Conservation (phyloP, 164 flowering plant species). For the Nymphaea colorata region DNA sequence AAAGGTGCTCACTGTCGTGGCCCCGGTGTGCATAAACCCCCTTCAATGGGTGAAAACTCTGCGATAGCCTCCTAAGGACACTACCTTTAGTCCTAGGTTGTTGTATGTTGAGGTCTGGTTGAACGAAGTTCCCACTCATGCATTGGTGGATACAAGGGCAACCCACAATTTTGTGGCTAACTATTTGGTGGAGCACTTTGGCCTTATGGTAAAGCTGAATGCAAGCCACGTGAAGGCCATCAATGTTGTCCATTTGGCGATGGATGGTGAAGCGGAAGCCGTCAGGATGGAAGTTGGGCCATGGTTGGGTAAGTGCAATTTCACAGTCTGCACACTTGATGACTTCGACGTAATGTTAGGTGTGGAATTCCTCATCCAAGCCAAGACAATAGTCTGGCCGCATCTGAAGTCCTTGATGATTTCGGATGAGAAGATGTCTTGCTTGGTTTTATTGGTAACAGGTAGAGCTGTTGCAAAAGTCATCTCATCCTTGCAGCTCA, state of each 20-base stretch:
- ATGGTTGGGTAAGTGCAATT: not conserved
- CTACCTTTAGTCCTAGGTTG: not conserved
- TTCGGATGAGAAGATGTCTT: not conserved
- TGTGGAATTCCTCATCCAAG: not conserved
- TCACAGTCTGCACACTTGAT: not conserved
- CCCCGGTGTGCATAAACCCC: not conserved
- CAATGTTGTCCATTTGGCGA: not conserved
- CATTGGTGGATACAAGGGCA: not conserved
- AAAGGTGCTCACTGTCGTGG: not conserved
- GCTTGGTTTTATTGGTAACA: not conserved
- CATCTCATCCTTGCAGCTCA: not conserved
- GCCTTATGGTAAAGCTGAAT: not conserved
- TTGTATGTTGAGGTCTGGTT: not conserved
- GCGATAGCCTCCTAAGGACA: not conserved
- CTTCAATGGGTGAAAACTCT: not conserved
- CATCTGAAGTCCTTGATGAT: not conserved
- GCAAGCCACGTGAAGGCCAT: not conserved
- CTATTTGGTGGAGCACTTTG: not conserved
- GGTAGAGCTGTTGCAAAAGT: not conserved
- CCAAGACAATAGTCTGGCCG: not conserved
- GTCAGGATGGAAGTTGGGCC: not conserved
- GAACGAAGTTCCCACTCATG: not conserved
- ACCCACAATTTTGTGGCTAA: slow-evolving; percentile 8
- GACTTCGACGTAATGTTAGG: not conserved
- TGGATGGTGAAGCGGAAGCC: not conserved